Base-by-base conservation (phyloP, 2,329 filamentous ascomycete genomes). In the Cladophialophora carrionii region DNA sequence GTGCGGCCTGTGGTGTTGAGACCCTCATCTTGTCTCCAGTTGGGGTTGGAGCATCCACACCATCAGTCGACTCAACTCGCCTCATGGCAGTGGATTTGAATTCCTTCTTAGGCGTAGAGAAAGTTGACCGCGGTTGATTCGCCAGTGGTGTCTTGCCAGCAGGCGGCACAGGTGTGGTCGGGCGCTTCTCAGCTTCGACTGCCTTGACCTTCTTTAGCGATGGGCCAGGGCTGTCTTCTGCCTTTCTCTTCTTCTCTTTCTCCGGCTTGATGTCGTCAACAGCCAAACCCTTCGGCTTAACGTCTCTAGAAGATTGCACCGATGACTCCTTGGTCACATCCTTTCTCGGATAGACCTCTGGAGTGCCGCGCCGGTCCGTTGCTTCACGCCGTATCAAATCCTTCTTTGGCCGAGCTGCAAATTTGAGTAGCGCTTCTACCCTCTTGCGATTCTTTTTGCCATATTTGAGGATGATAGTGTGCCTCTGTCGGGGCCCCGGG, bases 381-480 rank as follows among this genome's bases (percentile, higher is more conserved):
- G 62, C 63, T 4, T 67, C 65, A 34, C 58, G 54, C 51, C 55
- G 58, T 22, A 56, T 9, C n/a, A 43, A 7, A 17, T 62, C 63
- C 57, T 71, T 71, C 64, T 71, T 72, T 3, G 66, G 57, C 26
- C 69, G 66, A 2, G 62, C 73, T 26, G 76, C 75, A 56, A 81
- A 78, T 69, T 78, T 80, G 22, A 82, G 74, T 20, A 82, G 73
- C 34, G 73, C 78, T 64, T 81, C 78, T 34, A 85, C 78, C n/a
- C 79, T 78, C 61, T 79, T 79, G 49, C 76, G 75, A 70, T 82
- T 81, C 48, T 78, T 73, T 70, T 80, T 83, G 17, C 82, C 81
- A 70, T 84, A 85, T 65, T 79, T 83, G 48, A 85, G 72, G 67
- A 77, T 83, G 29, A 84, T 79, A 52, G 84, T 74, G 41, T 82